Evolutionary conservation across 495 filamentous ascomycete species (phyloP).

Genomic region (Rhizodiscina lignyota): DNA sequence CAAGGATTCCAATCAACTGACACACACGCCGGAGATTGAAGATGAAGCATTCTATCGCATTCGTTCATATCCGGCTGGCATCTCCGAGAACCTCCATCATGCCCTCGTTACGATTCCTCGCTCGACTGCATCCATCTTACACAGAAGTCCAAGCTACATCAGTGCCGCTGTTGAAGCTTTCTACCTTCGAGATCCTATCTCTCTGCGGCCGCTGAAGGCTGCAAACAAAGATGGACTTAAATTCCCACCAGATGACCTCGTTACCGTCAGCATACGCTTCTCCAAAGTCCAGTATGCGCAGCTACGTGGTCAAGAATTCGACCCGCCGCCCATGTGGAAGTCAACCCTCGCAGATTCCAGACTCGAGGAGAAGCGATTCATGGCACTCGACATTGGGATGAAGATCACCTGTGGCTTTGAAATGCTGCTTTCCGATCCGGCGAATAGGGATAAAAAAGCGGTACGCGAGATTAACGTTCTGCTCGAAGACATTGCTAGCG

Average conservation of each 20-base stretch:
- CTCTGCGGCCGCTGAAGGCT: conserved; percentile 49
- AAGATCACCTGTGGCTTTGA: conserved; percentile 84
- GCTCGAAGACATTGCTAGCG: conserved; percentile 52
- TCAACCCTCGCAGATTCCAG: conserved; percentile 16
- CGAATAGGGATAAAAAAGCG: conserved; percentile 43
- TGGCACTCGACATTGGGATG: conserved; percentile 51
- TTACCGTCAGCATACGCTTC: conserved; percentile 61
- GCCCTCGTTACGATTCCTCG: conserved; percentile 58
- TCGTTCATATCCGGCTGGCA: conserved; percentile 62
- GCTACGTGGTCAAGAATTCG: conserved; percentile 76
- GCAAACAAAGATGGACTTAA: conserved; percentile 22
- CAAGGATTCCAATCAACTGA: conserved; percentile 31
- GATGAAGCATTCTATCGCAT: conserved; percentile 81
- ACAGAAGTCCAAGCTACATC: conserved; percentile 52
- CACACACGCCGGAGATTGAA: conserved; percentile 56
- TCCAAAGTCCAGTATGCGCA: conserved; percentile 86
- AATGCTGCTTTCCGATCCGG: conserved; percentile 55
- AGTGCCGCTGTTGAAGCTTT: conserved; percentile 80
- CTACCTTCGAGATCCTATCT: conserved; percentile 75
- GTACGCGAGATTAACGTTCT: conserved; percentile 60
- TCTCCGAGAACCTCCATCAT: conserved; percentile 53
- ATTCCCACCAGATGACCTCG: conserved; percentile 65
- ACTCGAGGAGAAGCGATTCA: conserved; percentile 6
- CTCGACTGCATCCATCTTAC: conserved; percentile 65
- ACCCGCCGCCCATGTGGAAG: conserved; percentile 30